phyloP scores from a whole-genome alignment of 768 basidiomycete genomes.

The Boletus insuetus region DNA sequence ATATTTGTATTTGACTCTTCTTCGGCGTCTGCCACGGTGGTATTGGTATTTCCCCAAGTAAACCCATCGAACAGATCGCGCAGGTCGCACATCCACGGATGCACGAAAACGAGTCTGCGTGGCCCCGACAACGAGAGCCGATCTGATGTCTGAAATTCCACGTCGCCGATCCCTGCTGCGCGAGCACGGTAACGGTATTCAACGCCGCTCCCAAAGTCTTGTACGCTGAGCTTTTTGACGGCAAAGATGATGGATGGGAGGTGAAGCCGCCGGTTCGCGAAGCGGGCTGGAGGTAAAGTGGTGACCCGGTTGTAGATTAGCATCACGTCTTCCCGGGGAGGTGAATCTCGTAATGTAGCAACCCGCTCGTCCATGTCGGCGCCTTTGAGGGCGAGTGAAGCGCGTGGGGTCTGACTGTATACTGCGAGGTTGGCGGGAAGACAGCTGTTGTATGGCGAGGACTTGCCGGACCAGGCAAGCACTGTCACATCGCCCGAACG shows the following conservation, averaged over 20 bases:
- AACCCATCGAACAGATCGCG: too few relatives aligned
- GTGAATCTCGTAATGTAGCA: not conserved
- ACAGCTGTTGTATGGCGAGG: too few relatives aligned
- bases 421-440: not conserved
- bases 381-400: not conserved
- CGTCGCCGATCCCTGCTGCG: not conserved
- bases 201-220: not conserved
- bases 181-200: not conserved
- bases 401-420: not conserved
- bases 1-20: too few relatives aligned
- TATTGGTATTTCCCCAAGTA: too few relatives aligned
- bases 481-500: too few relatives aligned
- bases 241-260: not conserved
- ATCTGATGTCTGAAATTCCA: not conserved
- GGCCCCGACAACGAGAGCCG: not conserved
- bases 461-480: too few relatives aligned
- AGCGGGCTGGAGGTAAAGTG: not conserved
- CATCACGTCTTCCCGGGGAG: too few relatives aligned
- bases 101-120: not conserved
- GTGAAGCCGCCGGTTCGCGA: not conserved
- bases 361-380: not conserved
- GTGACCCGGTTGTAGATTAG: too few relatives aligned
- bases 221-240: not conserved
- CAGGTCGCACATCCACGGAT: not conserved
- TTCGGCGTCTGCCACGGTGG: too few relatives aligned